Conservation (phyloP, 2,329 filamentous ascomycete species). For the Xylaria multiplex region DNA sequence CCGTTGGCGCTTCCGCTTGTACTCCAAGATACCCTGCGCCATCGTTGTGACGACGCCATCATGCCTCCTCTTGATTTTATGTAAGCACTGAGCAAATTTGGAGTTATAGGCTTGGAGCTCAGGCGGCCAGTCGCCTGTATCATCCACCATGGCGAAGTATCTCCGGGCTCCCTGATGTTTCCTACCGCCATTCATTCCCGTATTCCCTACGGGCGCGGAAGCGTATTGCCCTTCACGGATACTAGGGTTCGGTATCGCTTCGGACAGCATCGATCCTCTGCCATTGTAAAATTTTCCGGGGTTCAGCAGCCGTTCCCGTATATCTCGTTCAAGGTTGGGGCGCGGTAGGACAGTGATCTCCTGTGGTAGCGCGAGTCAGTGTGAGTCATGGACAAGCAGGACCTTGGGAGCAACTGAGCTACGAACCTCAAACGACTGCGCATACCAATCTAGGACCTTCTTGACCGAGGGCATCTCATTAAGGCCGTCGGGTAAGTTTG, state of each 20-base stretch:
- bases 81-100: slow-evolving; percentile 85
- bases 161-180: slow-evolving; percentile 69
- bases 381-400: slow-evolving; percentile 47
- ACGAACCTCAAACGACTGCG: slow-evolving; percentile 93
- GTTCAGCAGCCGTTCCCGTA: slow-evolving; percentile 81
- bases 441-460: slow-evolving; percentile 97
- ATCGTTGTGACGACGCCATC: slow-evolving; percentile 98
- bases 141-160: slow-evolving; percentile 94
- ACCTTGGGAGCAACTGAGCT: slow-evolving; percentile 26
- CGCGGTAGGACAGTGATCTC: slow-evolving; percentile 90
- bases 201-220: slow-evolving; percentile 62
- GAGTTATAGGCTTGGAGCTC: slow-evolving; percentile 95
- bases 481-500: slow-evolving; percentile 90
- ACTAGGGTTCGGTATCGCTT: slow-evolving; percentile 90
- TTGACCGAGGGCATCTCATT: slow-evolving; percentile 98
- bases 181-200: slow-evolving; percentile 57
- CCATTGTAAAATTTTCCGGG: slow-evolving; percentile 64
- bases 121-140: slow-evolving; percentile 88
- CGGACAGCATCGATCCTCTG: slow-evolving; percentile 75
- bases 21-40: slow-evolving; percentile 96
- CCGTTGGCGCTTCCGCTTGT: slow-evolving; percentile 93
- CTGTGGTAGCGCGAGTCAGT: slow-evolving; percentile 58
- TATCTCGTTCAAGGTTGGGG: slow-evolving; percentile 78
- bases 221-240: slow-evolving; percentile 84
- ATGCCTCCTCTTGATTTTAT: slow-evolving; percentile 94